Base-by-base conservation (phyloP, 768 basidiomycete species). In the Lentinula edodes region DNA sequence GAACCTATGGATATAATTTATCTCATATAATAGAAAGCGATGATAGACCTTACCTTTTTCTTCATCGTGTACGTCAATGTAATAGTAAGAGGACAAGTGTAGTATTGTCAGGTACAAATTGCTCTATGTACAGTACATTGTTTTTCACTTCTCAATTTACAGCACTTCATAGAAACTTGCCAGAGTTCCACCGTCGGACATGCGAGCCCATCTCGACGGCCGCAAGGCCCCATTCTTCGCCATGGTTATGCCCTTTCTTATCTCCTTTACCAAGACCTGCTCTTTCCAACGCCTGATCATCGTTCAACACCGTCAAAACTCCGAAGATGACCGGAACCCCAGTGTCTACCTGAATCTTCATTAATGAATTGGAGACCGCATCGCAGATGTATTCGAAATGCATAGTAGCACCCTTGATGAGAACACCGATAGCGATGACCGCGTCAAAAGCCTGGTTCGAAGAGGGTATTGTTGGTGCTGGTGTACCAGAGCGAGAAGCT, bases 331-430 rank as follows among this genome's bases (percentile, higher is more conserved):
- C 91, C 0, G 97, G 97, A 23, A 91, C 85, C 15, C 94, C 94
- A 1, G 91, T 88, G 74, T 98, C 96, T 67, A 98, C 78, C 75
- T 96, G 94, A 20, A 98, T 86, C 68, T 84, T 85, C 97, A 98
- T 99, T 65, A 99, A 79, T 48, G 88, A 95, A 67, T 98, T 91
- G 45, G 93, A 87, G 62, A 98, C 95, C 63, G 87, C 85, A 68
- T 98, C 94, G 74, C 85, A 91, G 73, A 98, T 99, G 81, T 99
- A 99, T 74, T 99, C 97, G 74, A 98, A 99, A 78, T 99, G 97
- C 94, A 97, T 97, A 16, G 97, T 98, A 0, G 86, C 81, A 57
- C 97, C 96, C 73, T 99, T 99, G 80, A 99, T 97, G 71, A 99
- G 88, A 41, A 96, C 94, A 13, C 97, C 97, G 69, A 98, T 93